Percentiles rank a stretch among this genome's conserved stretches.
phyloP scores from a whole-genome alignment of 495 filamentous ascomycete species.

The Aspergillus kassunensis region DNA sequence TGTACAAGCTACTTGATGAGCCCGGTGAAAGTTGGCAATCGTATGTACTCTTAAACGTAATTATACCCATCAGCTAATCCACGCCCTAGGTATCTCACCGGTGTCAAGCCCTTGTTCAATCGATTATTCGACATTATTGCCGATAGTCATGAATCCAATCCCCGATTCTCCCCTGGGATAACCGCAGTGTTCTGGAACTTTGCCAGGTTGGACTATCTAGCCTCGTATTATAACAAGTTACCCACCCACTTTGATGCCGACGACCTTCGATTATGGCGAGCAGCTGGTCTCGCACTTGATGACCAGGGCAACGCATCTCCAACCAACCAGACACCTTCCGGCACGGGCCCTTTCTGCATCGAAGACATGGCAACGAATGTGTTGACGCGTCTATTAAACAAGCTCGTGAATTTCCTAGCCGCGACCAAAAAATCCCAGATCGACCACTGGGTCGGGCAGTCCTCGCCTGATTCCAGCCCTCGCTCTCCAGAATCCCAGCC shows the following conservation, averaged over 20 bases:
- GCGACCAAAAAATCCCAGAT: slow-evolving; percentile 33
- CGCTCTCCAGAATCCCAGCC: slow-evolving; percentile 15
- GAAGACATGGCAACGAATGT: slow-evolving; percentile 38
- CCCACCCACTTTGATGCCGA: slow-evolving; percentile 30
- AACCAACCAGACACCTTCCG: background rate
- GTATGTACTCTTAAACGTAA: slow-evolving; percentile 13
- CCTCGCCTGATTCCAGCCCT: slow-evolving; percentile 12
- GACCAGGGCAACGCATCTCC: slow-evolving; percentile 22
- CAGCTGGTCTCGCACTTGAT: slow-evolving; percentile 34
- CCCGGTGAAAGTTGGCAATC: slow-evolving; percentile 35
- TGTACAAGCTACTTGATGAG: slow-evolving; percentile 34
- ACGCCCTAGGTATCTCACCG: slow-evolving; percentile 29
- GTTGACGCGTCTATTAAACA: slow-evolving; percentile 34
- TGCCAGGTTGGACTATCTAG: slow-evolving; percentile 36
- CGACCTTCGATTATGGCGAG: slow-evolving; percentile 32
- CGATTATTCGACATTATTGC: slow-evolving; percentile 19
- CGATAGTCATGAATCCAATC: background rate
- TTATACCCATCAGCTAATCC: slow-evolving; percentile 2
- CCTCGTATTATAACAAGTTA: slow-evolving; percentile 34
- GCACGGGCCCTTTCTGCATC: slow-evolving; percentile 3
- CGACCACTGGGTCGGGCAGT: slow-evolving; percentile 31
- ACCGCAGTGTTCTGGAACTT: slow-evolving; percentile 42
- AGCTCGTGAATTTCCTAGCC: slow-evolving; percentile 39
- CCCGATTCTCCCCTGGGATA: slow-evolving; percentile 28
- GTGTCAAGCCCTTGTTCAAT: slow-evolving; percentile 29